These are phyloP conservation scores for Linum tenue DNA, from an alignment of 345 rosid genomes.

Conservation along the genomic window DNA sequence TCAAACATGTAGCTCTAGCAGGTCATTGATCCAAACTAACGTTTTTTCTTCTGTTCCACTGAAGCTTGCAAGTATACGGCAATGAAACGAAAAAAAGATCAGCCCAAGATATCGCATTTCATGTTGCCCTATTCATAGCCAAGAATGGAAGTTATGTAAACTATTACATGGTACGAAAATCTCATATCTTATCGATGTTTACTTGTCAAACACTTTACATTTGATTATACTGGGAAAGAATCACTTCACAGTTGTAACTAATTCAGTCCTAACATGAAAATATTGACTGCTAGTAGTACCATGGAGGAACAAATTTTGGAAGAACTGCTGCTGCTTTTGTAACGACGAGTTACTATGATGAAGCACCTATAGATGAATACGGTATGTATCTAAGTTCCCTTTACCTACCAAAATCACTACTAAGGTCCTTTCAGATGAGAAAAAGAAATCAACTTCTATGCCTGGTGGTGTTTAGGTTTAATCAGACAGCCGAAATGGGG, in stretches of 20 bases:
- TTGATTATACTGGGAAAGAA: background rate
- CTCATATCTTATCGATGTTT: background rate
- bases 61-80: slow-evolving; percentile 60
- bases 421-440: background rate
- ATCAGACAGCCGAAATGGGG: slow-evolving; percentile 74
- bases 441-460: background rate
- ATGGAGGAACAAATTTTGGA: slow-evolving; percentile 87
- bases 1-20: background rate
- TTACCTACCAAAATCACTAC: background rate
- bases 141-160: slow-evolving; percentile 76
- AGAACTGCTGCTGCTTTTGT: slow-evolving; percentile 50
- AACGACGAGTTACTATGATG: slow-evolving; percentile 57
- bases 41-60: background rate
- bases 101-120: slow-evolving; percentile 70
- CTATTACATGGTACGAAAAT: slow-evolving; percentile 67
- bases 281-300: slow-evolving; percentile 35
- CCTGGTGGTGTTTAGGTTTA: slow-evolving; percentile 33
- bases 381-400: slow-evolving; percentile 29
- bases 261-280: background rate
- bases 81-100: slow-evolving; percentile 38
- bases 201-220: background rate
- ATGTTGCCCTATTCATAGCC: slow-evolving; percentile 58
- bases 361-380: slow-evolving; percentile 81
- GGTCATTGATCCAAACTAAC: background rate
- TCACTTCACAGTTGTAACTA: no score